These are phyloP conservation scores for Pilobolus umbonatus DNA, from an alignment of 192 early-diverging fungal species.

Conservation along the genomic window DNA sequence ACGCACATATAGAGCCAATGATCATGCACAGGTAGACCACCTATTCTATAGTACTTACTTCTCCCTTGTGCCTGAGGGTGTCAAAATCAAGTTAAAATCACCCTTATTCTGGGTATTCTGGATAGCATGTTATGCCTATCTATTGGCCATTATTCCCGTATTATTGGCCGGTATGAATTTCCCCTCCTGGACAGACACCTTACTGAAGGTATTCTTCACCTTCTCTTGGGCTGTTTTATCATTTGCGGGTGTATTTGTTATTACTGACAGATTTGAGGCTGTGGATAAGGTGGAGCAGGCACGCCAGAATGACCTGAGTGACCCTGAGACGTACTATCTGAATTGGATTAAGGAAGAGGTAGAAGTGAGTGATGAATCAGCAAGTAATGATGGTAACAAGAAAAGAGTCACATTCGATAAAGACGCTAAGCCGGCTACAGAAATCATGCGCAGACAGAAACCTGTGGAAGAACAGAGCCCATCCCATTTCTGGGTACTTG, in stretches of 20 bases:
- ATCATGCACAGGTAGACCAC: slow-evolving; percentile 23
- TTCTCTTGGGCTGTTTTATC: slow-evolving; percentile 19
- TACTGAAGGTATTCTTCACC: slow-evolving; percentile 17
- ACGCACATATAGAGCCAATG: slow-evolving; percentile 27
- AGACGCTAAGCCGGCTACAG: slow-evolving; percentile 18
- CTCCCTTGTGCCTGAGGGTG: slow-evolving; percentile 29
- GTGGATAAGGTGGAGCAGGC: slow-evolving; percentile 20
- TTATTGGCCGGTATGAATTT: slow-evolving; percentile 6
- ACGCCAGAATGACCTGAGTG: slow-evolving; percentile 26
- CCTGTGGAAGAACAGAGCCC: slow-evolving; percentile 7
- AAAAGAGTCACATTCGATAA: slow-evolving; percentile 24
- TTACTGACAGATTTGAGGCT: slow-evolving; percentile 26
- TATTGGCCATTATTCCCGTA: slow-evolving; percentile 17
- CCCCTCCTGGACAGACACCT: neutral
- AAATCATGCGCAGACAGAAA: slow-evolving; percentile 10
- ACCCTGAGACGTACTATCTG: slow-evolving; percentile 31
- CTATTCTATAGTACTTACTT: slow-evolving; percentile 28
- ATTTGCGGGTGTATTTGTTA: slow-evolving; percentile 21
- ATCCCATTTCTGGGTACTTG: slow-evolving; percentile 34
- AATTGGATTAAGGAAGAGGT: slow-evolving; percentile 22
- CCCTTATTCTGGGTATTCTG: slow-evolving; percentile 27
- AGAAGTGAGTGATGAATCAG: slow-evolving; percentile 18
- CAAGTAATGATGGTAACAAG: slow-evolving; percentile 12
- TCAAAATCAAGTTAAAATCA: slow-evolving; percentile 16
- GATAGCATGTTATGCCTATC: slow-evolving; percentile 19